These are phyloP conservation scores for Kalanchoe fedtschenkoi DNA, from an alignment of 164 flowering plant genomes.

Conservation along the genomic window DNA sequence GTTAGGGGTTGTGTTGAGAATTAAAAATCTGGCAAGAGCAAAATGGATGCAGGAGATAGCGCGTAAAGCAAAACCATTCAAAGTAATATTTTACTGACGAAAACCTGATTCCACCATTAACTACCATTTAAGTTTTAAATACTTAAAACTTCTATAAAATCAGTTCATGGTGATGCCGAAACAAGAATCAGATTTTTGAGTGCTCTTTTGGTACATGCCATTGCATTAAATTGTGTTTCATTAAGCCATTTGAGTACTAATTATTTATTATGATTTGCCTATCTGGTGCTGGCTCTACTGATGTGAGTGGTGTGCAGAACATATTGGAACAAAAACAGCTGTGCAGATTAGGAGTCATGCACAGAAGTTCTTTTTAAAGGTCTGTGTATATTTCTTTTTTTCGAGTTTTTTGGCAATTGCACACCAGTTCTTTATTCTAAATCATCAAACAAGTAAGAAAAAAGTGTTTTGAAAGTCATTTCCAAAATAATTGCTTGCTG, in stretches of 20 bases:
- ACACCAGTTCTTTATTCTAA: neutral
- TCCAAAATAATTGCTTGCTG: no score
- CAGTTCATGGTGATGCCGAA: no score
- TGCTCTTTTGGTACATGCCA: no score
- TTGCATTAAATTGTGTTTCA: no score
- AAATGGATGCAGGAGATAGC: neutral
- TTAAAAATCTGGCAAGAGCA: no score
- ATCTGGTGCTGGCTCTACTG: slow-evolving; percentile 12
- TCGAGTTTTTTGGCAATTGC: slow-evolving; percentile 9
- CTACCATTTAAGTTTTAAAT: no score
- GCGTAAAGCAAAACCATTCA: neutral
- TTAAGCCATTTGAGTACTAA: neutral
- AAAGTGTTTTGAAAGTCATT: no score
- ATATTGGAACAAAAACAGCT: slow-evolving; percentile 95
- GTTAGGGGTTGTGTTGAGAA: neutral
- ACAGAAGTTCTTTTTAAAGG: slow-evolving; percentile 97
- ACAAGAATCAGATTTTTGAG: no score
- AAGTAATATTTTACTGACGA: neutral
- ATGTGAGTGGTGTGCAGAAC: slow-evolving; percentile 49
- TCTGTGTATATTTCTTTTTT: slow-evolving; percentile 38
- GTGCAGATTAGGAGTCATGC: slow-evolving; percentile 99
- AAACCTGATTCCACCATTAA: no score
- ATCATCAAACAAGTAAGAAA: neutral
- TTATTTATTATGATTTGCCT: slow-evolving; percentile 21
- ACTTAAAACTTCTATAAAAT: no score